A percentile compares a stretch with the other conserved stretches of the same genome.
These are phyloP conservation scores for Sarocladium strictum DNA, from an alignment of 2,329 filamentous ascomycete genomes.

Conservation along the genomic window DNA sequence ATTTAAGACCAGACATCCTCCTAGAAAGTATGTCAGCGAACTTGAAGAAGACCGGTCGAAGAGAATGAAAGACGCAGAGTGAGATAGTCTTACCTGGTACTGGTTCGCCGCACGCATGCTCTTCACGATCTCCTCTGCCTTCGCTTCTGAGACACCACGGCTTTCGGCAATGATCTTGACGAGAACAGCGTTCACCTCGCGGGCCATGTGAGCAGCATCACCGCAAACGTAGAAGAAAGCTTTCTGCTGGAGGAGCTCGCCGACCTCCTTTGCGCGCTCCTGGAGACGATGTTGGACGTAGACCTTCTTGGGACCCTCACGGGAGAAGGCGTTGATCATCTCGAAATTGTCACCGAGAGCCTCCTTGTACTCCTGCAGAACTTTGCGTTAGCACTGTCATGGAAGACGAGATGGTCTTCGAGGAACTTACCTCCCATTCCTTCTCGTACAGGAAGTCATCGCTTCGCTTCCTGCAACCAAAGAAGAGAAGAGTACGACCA, in stretches of 20 bases:
- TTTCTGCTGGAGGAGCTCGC: constrained; percentile 77
- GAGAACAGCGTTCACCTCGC: constrained; percentile 84
- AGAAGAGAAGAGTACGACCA: constrained; percentile 86
- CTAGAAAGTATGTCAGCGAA: constrained; percentile 29
- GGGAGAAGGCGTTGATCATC: constrained; percentile 91
- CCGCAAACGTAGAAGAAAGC: constrained; percentile 98
- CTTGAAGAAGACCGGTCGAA: too few relatives aligned
- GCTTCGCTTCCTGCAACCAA: constrained; percentile 79
- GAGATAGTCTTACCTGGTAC: constrained; percentile 67
- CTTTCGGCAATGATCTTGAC: constrained; percentile 81
- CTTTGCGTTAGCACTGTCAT: constrained; percentile 10
- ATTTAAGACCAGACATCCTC: constrained; percentile 68
- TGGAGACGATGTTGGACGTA: constrained; percentile 93
- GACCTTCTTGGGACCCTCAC: constrained; percentile 79
- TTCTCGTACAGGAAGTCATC: constrained; percentile 91
- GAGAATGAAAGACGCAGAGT: too few relatives aligned
- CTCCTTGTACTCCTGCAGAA: constrained; percentile 72
- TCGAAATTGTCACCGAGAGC: constrained; percentile 83
- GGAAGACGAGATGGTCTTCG: not conserved
- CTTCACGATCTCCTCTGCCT: constrained; percentile 96
- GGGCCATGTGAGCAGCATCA: constrained; percentile 94
- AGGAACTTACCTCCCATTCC: constrained; percentile 79
- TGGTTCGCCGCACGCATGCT: constrained; percentile 90
- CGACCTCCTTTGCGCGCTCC: constrained; percentile 77
- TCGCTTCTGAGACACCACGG: constrained; percentile 73